Base-by-base conservation (phyloP, 768 basidiomycete species). In the Sistotremastrum suecicum region DNA sequence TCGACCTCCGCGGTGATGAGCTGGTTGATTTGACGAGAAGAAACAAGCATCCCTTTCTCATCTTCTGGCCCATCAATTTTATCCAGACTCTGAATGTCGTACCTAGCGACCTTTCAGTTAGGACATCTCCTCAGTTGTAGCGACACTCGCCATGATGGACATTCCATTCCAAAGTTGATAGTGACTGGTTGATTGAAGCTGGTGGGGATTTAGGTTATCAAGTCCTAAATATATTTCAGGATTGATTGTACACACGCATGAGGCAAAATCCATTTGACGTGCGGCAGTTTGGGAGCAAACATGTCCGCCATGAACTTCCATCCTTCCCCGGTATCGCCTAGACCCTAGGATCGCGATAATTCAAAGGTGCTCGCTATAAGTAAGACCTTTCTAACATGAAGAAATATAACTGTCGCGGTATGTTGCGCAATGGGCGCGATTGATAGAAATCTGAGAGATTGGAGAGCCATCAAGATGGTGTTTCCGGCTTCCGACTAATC, bases 181-280 rank as follows among this genome's bases (percentile, higher is more conserved):
- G 77, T 85, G 29, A 95, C 79, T 5, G 76, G 65, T 49, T 73
- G 75, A 20, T 20, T 20, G 20, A 20, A 35, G 51, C 56, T 9
- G 72, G 76, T 11, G 78, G 78, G 56, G 11, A 47, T 33, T 44
- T 46, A 30, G 51, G 50, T 50, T 52, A 50, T 55, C 11, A 31
- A 30, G 8, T 44, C 12, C 8, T 43, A 12, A 30, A 44, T 20
- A 20, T 20, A 20, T 20, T 20, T 20, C 20, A 20, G 20, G 20
- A 20, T 20, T 20, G 2, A 20, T 20, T 20, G 10, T 3, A 43
- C 43, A 48, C 32, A 83, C 71, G 84, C 80, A 60, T 87, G 78
- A 12, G 89, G 89, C 29, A 95, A 67, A 39, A 95, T 65, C 86
- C 88, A 97, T 68, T 92, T 91, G 49, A 92, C 67, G 57, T 91